Base-by-base conservation (phyloP, 1,139 yeast species). In the Arxiozyma bovina region DNA sequence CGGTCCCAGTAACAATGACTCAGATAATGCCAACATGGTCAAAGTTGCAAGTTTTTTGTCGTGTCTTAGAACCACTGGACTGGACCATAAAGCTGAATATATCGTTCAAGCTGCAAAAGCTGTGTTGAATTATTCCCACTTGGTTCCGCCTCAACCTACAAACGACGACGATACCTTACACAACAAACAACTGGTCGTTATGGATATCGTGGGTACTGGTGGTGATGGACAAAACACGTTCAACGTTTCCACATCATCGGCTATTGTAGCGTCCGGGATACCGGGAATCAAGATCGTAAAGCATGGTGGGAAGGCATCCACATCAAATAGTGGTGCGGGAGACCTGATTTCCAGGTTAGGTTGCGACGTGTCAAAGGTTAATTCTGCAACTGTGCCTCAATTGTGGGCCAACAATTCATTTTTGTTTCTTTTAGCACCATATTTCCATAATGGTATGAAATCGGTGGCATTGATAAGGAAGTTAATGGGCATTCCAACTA, bases 171-270 rank as follows among this genome's bases (percentile, higher is more conserved):
- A 44, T 30, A 20, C 23, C 42, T 23, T 38, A 5, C 25, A 27
- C 23, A 48, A 55, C 7, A 41, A 52, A 15, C 47, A 51, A 4
- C 64, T 65, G 11, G 78, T 83, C 4, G 86, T 81, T 61, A 78
- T 88, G 20, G 99, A 93, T 70, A 87, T 93, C 45, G 99, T 93
- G 8, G 99, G 99, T 1, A 93, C 99, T 0, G 99, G 99, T 34
- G 99, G 99, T 7, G 99, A 93, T 67, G 96, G 97, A 3, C 96
- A 93, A 67, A 85, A 93, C 67, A 93, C 99, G 0, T 93, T 93
- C 72, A 93, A 93, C 66, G 99, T 93, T 1, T 87, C 96, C 9
- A 93, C 99, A 0, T 88, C 97, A 1, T 77, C 97, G 0, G 97
- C 97, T 0, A 89, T 93, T 53, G 90, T 93, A 5, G 95, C 91